A percentile compares a stretch with the other conserved stretches of the same genome.
phyloP scores from a whole-genome alignment of 495 filamentous ascomycete genomes.

The Staphylotrichum longicolle region DNA sequence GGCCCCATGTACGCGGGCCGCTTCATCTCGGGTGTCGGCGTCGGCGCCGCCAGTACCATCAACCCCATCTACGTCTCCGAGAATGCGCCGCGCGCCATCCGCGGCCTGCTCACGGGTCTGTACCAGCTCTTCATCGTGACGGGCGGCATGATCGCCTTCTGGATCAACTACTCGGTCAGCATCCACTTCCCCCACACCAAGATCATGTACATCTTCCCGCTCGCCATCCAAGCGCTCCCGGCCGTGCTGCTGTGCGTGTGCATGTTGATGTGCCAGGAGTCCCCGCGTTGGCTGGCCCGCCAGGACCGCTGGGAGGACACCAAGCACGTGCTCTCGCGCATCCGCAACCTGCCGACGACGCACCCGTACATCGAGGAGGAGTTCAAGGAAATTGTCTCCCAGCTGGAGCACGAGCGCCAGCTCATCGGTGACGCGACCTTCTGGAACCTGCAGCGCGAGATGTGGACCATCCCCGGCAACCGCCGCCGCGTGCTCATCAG shows the following conservation, averaged over 20 bases:
- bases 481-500: slow-evolving; percentile 47
- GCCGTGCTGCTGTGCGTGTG: slow-evolving; percentile 57
- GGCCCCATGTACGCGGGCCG: slow-evolving; percentile 61
- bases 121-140: slow-evolving; percentile 62
- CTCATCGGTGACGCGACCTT: slow-evolving; percentile 60
- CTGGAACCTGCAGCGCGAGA: slow-evolving; percentile 66
- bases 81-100: slow-evolving; percentile 50
- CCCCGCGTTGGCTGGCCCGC: slow-evolving; percentile 67
- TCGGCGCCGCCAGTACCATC: slow-evolving; percentile 58
- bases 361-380: slow-evolving; percentile 67
- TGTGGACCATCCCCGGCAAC: slow-evolving; percentile 64
- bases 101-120: slow-evolving; percentile 57
- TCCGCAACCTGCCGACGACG: slow-evolving; percentile 53
- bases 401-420: slow-evolving; percentile 67
- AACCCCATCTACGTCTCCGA: slow-evolving; percentile 61
- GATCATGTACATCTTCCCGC: slow-evolving; percentile 61
- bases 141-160: slow-evolving; percentile 56
- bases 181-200: slow-evolving; percentile 39
- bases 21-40: slow-evolving; percentile 60
- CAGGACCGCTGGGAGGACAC: slow-evolving; percentile 70
- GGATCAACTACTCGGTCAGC: slow-evolving; percentile 56
- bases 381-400: slow-evolving; percentile 62
- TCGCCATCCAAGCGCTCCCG: slow-evolving; percentile 65
- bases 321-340: slow-evolving; percentile 50
- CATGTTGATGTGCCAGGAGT: slow-evolving; percentile 60